Evolutionary conservation across 371 early-diverging fungal genomes (phyloP).

Genomic region (Mycotypha africana): DNA sequence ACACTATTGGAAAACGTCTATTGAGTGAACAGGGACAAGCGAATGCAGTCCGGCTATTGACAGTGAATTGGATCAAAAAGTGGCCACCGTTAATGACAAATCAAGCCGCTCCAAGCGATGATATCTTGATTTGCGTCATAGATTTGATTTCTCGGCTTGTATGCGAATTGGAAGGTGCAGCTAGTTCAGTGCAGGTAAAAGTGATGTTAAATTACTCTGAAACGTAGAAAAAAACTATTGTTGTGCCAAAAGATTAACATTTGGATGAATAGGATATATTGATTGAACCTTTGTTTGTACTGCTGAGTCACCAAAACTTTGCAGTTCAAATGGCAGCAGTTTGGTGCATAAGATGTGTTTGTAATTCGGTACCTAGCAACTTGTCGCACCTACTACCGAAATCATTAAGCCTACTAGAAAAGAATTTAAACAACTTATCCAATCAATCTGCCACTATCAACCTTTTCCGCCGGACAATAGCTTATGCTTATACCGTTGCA

Average conservation of each 20-base stretch:
- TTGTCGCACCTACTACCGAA: constrained; percentile 57
- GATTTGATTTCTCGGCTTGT: constrained; percentile 70
- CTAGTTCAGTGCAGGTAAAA: constrained; percentile 61
- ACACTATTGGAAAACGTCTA: constrained; percentile 65
- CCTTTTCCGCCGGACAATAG: constrained; percentile 50
- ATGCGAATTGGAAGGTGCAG: constrained; percentile 76
- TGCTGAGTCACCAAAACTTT: constrained; percentile 66
- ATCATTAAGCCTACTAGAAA: constrained; percentile 53
- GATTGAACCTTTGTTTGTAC: constrained; percentile 55
- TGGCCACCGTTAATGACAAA: constrained; percentile 67
- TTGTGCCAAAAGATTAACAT: too few species aligned
- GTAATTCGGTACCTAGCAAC: constrained; percentile 61
- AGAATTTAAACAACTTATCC: constrained; percentile 46
- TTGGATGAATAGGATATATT: constrained; percentile 61
- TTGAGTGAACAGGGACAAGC: constrained; percentile 82
- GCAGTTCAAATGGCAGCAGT: constrained; percentile 75
- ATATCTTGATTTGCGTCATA: constrained; percentile 60
- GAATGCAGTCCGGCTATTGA: constrained; percentile 61
- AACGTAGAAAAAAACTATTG: too few species aligned
- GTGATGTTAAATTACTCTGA: too few species aligned
- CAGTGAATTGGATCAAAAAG: constrained; percentile 58
- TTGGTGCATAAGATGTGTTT: constrained; percentile 67
- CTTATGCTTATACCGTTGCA: constrained; percentile 63
- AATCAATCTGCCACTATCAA: constrained; percentile 44
- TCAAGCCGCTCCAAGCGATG: constrained; percentile 57